Evolutionary conservation across 2,329 filamentous ascomycete species (phyloP).

Genomic region (Sporothrix variecibatus): DNA sequence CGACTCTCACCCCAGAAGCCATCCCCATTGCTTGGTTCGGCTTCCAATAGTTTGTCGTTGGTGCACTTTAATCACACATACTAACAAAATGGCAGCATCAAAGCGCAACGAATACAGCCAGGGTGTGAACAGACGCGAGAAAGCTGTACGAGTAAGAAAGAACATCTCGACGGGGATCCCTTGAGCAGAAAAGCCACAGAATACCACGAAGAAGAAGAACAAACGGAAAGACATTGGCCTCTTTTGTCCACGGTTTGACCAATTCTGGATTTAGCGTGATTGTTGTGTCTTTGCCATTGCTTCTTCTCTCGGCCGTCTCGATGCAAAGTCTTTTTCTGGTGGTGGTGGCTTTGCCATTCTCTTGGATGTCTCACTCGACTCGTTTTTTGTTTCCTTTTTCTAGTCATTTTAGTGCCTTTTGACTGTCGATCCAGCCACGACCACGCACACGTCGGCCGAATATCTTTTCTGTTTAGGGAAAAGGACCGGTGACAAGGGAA

Average conservation of each 20-base stretch:
- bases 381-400: background rate
- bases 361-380: background rate
- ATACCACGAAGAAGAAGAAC: background rate
- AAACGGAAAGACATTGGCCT: background rate
- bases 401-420: background rate
- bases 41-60: background rate
- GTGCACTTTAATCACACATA: background rate
- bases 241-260: background rate
- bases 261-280: background rate
- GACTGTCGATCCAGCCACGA: background rate
- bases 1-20: background rate
- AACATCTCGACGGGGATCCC: background rate
- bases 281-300: background rate
- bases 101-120: background rate
- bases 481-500: conserved; percentile 3
- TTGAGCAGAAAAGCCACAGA: background rate
- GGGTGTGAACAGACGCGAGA: background rate
- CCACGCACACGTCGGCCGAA: background rate
- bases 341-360: background rate
- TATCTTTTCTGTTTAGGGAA: background rate
- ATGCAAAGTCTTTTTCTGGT: background rate
- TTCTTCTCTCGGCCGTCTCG: background rate
- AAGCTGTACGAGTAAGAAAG: no score
- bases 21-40: background rate
- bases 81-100: background rate